phyloP scores from a whole-genome alignment of 2,329 filamentous ascomycete genomes.

The Fusarium sp. region DNA sequence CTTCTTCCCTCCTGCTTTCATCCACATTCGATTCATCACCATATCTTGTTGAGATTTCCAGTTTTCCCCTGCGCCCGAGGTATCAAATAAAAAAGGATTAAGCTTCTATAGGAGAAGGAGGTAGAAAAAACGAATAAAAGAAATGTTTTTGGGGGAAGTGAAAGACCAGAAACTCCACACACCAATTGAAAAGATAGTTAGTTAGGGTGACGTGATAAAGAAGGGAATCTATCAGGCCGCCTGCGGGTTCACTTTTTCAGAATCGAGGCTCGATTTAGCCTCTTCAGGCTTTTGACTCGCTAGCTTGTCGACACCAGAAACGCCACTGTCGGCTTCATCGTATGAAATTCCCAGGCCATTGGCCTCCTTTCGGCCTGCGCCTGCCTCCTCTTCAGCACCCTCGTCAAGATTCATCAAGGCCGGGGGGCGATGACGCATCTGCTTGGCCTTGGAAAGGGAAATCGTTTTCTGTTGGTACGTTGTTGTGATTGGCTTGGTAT shows the following conservation, averaged over 20 bases:
- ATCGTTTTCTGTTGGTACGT: slow-evolving; percentile 99
- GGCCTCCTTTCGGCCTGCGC: slow-evolving; percentile 42
- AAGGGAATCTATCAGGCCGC: slow-evolving; percentile 43
- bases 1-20: slow-evolving; percentile 5
- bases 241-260: slow-evolving; percentile 44
- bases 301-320: slow-evolving; percentile 59
- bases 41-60: slow-evolving; percentile 25
- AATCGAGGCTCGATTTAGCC: slow-evolving; percentile 48
- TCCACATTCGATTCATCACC: slow-evolving; percentile 23
- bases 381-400: slow-evolving; percentile 50
- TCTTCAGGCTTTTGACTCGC: slow-evolving; percentile 53
- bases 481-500: slow-evolving; percentile 81
- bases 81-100: slow-evolving; percentile 42
- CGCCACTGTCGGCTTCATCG: slow-evolving; percentile 59
- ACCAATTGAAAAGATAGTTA: slow-evolving; percentile 18
- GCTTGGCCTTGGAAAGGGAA: slow-evolving; percentile 86
- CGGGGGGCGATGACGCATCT: slow-evolving; percentile 90
- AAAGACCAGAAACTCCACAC: slow-evolving; percentile 35
- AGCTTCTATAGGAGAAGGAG: slow-evolving; percentile 39
- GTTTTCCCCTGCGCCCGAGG: slow-evolving; percentile 34
- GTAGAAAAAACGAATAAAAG: slow-evolving; percentile 23
- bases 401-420: slow-evolving; percentile 81
- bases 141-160: slow-evolving; percentile 17
- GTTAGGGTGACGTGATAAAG: slow-evolving; percentile 1
- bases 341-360: slow-evolving; percentile 60